phyloP scores from a whole-genome alignment of 2,329 filamentous ascomycete species.

The Trichoderma sp. region DNA sequence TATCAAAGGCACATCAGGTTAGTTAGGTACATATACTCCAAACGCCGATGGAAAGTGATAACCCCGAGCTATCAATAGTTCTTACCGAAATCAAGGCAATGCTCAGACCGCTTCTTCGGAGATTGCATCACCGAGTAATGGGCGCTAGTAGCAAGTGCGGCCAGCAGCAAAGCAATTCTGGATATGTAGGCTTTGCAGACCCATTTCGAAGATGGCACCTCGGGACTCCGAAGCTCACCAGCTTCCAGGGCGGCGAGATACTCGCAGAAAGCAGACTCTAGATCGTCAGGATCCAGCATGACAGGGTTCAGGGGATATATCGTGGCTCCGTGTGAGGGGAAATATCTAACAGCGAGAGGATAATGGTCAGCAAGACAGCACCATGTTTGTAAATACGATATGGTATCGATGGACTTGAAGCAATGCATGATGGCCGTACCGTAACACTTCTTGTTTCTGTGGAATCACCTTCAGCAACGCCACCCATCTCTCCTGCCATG shows the following conservation, averaged over 20 bases:
- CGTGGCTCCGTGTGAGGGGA: slow-evolving; percentile 5
- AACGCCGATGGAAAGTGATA: no score
- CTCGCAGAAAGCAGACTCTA: slow-evolving; percentile 7
- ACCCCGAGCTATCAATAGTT: background rate
- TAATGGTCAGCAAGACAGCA: background rate
- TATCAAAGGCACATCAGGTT: background rate
- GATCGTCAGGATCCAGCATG: background rate
- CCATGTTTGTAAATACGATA: background rate
- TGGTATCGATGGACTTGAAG: background rate
- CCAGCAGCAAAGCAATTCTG: slow-evolving; percentile 7
- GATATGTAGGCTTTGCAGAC: slow-evolving; percentile 7
- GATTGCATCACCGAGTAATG: slow-evolving; percentile 15
- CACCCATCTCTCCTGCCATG: slow-evolving; percentile 8
- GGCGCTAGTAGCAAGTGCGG: slow-evolving; percentile 8
- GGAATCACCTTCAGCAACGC: slow-evolving; percentile 1
- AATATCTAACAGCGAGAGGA: background rate
- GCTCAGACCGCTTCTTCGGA: slow-evolving; percentile 9
- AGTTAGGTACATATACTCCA: background rate
- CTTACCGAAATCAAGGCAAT: slow-evolving; percentile 10
- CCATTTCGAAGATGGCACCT: slow-evolving; percentile 4
- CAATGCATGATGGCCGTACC: background rate
- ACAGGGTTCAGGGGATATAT: slow-evolving; percentile 7
- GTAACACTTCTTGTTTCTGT: slow-evolving; percentile 4
- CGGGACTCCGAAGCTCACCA: background rate
- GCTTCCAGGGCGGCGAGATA: slow-evolving; percentile 7